Evolutionary conservation across 169 alveolate species (phyloP).

Genomic region (Plasmodium coatneyi): DNA sequence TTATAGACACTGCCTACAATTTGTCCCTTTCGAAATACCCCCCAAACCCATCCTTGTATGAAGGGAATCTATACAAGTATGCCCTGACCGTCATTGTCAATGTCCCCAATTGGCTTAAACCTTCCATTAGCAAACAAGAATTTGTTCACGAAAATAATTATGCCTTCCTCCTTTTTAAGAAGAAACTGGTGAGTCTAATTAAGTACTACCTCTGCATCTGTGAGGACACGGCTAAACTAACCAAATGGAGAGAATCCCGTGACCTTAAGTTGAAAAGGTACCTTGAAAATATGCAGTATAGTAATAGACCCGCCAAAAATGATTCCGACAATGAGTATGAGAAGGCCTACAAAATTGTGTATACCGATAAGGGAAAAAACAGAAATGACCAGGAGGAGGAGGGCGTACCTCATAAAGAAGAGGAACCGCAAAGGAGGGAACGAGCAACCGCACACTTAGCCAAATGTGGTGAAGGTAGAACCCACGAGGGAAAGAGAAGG

Average conservation of each 20-base stretch:
- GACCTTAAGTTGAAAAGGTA: conserved; percentile 47
- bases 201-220: conserved; percentile 83
- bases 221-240: conserved; percentile 76
- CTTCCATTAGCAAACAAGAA: conserved; percentile 92
- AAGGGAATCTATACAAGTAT: conserved; percentile 83
- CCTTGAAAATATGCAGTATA: conserved; percentile 18
- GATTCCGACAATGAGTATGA: conserved; percentile 62
- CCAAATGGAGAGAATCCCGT: conserved; percentile 82
- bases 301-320: not conserved
- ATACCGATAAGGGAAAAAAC: not conserved
- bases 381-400: not conserved
- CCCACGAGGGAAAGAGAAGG: not conserved
- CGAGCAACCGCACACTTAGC: not conserved
- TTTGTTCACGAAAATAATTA: conserved; percentile 90
- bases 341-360: conserved; percentile 21
- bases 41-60: conserved; percentile 72
- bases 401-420: not conserved
- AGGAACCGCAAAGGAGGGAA: not conserved
- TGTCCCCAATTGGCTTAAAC: conserved; percentile 93
- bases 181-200: conserved; percentile 78
- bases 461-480: not conserved
- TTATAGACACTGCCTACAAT: conserved; percentile 87
- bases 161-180: conserved; percentile 88
- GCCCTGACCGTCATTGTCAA: conserved; percentile 89
- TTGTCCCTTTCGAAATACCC: conserved; percentile 81